Percentiles rank a stretch among this genome's conserved stretches.
Evolutionary conservation across 805 yeast species (phyloP).

Genomic region (Ogataea neopini): DNA sequence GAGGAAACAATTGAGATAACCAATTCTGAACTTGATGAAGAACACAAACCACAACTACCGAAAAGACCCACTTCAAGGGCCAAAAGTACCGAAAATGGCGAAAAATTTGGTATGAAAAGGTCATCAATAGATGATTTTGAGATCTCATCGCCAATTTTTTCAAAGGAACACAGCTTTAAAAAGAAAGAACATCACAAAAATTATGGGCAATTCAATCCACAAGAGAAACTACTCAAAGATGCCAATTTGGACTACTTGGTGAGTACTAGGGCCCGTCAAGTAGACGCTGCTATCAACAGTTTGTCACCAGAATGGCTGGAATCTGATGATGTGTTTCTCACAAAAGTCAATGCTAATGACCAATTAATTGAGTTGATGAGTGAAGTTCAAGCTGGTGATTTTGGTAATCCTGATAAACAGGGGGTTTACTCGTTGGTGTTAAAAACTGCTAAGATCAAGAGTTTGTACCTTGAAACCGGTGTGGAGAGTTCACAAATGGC

Average conservation of each 20-base stretch:
- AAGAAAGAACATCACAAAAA: background rate
- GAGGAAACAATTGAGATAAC: background rate
- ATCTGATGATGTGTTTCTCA: constrained; percentile 22
- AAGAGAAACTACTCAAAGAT: constrained; percentile 3
- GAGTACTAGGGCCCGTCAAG: constrained; percentile 15
- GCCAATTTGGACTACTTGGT: constrained; percentile 14
- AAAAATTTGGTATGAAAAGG: constrained; percentile 15
- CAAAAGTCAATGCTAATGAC: constrained; percentile 23
- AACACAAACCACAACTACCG: constrained; percentile 14
- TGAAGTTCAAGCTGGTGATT: constrained; percentile 24
- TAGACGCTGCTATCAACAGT: constrained; percentile 13
- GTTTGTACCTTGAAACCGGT: constrained; percentile 6
- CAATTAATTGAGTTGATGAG: constrained; percentile 24
- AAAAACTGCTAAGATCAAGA: constrained; percentile 15
- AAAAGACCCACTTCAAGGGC: constrained; percentile 11
- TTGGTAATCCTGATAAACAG: constrained; percentile 20
- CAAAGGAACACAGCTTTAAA: background rate
- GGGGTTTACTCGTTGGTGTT: constrained; percentile 22
- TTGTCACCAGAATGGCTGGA: constrained; percentile 15
- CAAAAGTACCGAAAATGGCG: background rate
- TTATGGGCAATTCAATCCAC: background rate
- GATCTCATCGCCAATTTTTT: constrained; percentile 10
- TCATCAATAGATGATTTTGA: constrained; percentile 19
- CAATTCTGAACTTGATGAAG: background rate
- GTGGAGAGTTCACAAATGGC: constrained; percentile 4